Base-by-base conservation (phyloP, 2,329 filamentous ascomycete species). In the Claviceps sp. region DNA sequence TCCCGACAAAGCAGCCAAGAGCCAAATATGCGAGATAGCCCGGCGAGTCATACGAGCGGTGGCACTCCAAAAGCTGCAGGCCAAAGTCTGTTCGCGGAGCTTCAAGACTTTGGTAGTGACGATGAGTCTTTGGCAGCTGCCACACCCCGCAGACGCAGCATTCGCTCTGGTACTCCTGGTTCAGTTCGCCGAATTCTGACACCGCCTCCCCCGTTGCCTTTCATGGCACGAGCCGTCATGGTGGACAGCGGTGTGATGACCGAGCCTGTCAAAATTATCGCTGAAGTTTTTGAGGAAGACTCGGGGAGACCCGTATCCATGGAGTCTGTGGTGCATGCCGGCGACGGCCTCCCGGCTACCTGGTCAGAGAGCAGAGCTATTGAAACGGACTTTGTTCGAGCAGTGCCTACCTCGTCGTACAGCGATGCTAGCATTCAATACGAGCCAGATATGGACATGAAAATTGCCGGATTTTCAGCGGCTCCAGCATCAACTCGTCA, bases 31-130 rank as follows among this genome's bases (percentile, higher is more conserved):
- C 74, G 75, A 44, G 76, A 78, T 62, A 85, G 81, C 55, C 81
- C 79, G 18, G 74, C 75, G 48, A 81, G 78, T 61, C 73, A 76
- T 56, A 70, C 67, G 18, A 74, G 71, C 55, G 75, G 72, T 58
- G 76, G 72, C 56, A 79, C 76, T 3, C 72, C 78, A 9, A 70
- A 76, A 52, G 66, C 67, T 44, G 68, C 79, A 16, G 68, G 80
- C 16, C 87, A 95, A 71, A 97, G 86, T 62, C 73, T 98, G 49
- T 95, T 93, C 64, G 89, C 89, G 42, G 93, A 98, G 67, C 77
- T 98, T 43, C 88, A 86, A 50, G 87, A 88, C 58, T 72, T 96
- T 44, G 84, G 81, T 55, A 81, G 81, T 57, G 84, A 85, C 58
- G 86, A 88, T 56, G 86, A 88, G 54, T 84, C 85, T 55, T 83